These are phyloP conservation scores for Corniculantispora saksenae DNA, from an alignment of 2,329 filamentous ascomycete genomes.

Conservation along the genomic window DNA sequence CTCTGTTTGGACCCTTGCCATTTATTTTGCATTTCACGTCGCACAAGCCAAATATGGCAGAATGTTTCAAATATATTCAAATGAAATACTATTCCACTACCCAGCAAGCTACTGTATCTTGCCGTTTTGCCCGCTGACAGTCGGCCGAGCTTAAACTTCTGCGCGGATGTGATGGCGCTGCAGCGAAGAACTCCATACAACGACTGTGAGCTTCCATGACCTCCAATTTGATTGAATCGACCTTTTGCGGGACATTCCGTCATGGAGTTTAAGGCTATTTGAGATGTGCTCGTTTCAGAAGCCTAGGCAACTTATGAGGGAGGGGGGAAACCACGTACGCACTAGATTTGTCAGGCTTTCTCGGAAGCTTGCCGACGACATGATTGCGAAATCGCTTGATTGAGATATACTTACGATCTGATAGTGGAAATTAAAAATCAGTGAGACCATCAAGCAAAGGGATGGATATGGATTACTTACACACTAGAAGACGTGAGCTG, in stretches of 20 bases:
- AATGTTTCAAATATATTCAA: not conserved
- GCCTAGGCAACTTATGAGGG: too few species aligned
- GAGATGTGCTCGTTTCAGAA: not conserved
- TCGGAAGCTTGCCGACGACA: not conserved
- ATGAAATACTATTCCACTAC: not conserved
- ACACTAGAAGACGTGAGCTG: not conserved
- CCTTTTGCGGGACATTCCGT: not conserved
- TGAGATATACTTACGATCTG: not conserved
- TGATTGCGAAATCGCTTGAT: not conserved
- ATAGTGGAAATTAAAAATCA: not conserved
- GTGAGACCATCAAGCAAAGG: too few species aligned
- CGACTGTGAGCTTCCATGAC: not conserved
- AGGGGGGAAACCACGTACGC: not conserved
- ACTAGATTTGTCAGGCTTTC: not conserved
- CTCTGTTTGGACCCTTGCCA: not conserved
- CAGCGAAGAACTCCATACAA: conserved; percentile 2
- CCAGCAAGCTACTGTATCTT: not conserved
- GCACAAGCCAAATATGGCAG: not conserved
- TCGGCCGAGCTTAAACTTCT: not conserved
- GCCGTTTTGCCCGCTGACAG: not conserved
- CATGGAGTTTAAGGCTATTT: not conserved
- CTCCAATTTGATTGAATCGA: not conserved
- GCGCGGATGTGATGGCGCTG: not conserved
- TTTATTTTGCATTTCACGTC: not conserved
- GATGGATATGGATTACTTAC: not conserved